These are phyloP conservation scores for Oryza rufipogon DNA, from an alignment of 176 grass and related monocot genomes.

Conservation along the genomic window DNA sequence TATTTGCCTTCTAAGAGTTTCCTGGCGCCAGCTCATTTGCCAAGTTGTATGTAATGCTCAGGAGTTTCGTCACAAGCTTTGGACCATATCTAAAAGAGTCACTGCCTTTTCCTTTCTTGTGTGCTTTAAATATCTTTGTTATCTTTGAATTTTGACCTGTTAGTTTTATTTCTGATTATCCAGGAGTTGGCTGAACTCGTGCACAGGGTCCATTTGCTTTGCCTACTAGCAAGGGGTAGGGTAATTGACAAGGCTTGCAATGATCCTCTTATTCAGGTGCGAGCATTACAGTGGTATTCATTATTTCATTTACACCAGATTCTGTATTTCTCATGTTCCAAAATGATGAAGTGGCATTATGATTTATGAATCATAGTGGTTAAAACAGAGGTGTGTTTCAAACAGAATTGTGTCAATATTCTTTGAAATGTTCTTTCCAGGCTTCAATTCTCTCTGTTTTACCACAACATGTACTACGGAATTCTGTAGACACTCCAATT, in stretches of 20 bases:
- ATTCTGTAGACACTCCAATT: slow-evolving; percentile 57
- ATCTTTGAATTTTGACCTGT: background rate
- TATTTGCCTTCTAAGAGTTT: background rate
- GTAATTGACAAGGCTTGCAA: slow-evolving; percentile 80
- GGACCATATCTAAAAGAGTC: background rate
- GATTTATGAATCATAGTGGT: background rate
- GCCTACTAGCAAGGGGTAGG: slow-evolving; percentile 91
- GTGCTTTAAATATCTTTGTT: slow-evolving; percentile 1
- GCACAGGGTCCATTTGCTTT: slow-evolving; percentile 89
- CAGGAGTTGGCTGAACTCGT: slow-evolving; percentile 89
- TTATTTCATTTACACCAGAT: slow-evolving; percentile 7
- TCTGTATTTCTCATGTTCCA: slow-evolving; percentile 1
- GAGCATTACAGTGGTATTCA: slow-evolving; percentile 5
- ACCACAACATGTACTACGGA: slow-evolving; percentile 62
- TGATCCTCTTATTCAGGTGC: slow-evolving; percentile 94
- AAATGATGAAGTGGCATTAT: slow-evolving; percentile 25
- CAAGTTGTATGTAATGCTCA: background rate
- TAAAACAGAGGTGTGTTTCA: slow-evolving; percentile 19
- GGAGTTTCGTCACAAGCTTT: background rate
- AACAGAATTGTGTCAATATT: slow-evolving; percentile 2
- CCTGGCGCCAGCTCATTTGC: background rate
- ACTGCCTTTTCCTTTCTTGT: background rate
- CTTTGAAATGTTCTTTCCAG: slow-evolving; percentile 54
- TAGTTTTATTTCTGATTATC: slow-evolving; percentile 21
- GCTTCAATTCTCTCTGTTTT: slow-evolving; percentile 91